These are phyloP conservation scores for Chaetomium sp. DNA, from an alignment of 2,329 filamentous ascomycete species.

Conservation along the genomic window DNA sequence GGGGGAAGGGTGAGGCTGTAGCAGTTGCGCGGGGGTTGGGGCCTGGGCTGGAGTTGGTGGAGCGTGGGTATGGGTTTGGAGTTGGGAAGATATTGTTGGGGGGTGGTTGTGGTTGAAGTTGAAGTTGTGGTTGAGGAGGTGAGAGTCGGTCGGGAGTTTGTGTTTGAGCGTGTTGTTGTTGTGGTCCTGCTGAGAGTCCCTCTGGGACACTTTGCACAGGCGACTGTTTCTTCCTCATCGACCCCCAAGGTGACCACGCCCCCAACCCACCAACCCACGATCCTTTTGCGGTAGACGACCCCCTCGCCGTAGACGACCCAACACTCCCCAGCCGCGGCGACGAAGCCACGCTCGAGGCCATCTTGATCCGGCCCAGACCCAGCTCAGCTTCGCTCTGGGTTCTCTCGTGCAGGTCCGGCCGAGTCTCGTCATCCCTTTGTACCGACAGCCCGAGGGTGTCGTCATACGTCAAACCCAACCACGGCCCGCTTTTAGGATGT, in stretches of 20 bases:
- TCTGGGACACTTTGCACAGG: too few relatives aligned
- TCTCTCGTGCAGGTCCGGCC: constrained; percentile 25
- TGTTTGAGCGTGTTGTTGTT: too few relatives aligned
- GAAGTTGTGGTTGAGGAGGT: background rate
- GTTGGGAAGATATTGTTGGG: too few relatives aligned
- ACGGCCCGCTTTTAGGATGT: constrained; percentile 33
- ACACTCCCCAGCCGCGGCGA: constrained; percentile 23
- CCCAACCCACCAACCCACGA: too few relatives aligned
- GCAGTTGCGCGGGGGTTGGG: constrained; percentile 28
- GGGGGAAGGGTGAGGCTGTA: constrained; percentile 24
- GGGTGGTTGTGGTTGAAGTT: background rate
- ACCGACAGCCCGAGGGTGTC: constrained; percentile 31
- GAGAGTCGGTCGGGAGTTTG: too few relatives aligned
- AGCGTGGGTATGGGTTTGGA: constrained; percentile 20
- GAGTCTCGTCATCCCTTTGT: constrained; percentile 19
- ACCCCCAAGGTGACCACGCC: too few relatives aligned
- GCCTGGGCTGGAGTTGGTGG: constrained; percentile 29
- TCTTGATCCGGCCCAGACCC: constrained; percentile 37
- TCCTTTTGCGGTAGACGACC: too few relatives aligned
- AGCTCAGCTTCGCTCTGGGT: constrained; percentile 37
- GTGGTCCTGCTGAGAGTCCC: too few relatives aligned
- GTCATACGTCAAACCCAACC: constrained; percentile 37
- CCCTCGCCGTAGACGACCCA: constrained; percentile 11
- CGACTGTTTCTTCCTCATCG: too few relatives aligned
- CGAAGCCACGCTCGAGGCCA: constrained; percentile 27